These are phyloP conservation scores for Amylostereum areolatum DNA, from an alignment of 1,284 basidiomycete species.

Conservation along the genomic window DNA sequence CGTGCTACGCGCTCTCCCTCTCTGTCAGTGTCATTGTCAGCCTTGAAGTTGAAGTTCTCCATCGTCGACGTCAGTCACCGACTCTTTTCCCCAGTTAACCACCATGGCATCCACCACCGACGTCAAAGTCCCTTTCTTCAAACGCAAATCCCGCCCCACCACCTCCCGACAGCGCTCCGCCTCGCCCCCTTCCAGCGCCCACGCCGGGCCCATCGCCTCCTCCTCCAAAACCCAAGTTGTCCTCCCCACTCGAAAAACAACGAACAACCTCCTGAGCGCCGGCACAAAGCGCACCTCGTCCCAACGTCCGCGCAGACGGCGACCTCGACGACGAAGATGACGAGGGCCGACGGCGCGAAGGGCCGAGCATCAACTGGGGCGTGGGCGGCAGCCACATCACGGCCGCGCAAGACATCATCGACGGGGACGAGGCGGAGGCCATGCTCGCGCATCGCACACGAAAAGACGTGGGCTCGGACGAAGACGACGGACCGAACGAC, in stretches of 20 bases:
- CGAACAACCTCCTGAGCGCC: constrained; percentile 70
- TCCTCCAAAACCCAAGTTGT: constrained; percentile 64
- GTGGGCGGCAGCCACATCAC: constrained; percentile 62
- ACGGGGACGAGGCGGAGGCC: constrained; percentile 75
- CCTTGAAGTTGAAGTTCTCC: too few species aligned
- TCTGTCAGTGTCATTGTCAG: too few species aligned
- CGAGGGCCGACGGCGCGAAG: constrained; percentile 45
- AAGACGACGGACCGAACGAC: constrained; percentile 68
- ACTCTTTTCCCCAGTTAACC: too few species aligned
- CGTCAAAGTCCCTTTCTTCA: constrained; percentile 76
- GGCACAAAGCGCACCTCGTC: constrained; percentile 75
- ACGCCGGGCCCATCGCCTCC: constrained; percentile 25
- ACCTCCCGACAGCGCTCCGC: constrained; percentile 65
- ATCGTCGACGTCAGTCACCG: too few species aligned
- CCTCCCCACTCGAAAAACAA: constrained; percentile 63
- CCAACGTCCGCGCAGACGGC: constrained; percentile 49
- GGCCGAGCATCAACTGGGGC: constrained; percentile 77
- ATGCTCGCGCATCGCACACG: constrained; percentile 59
- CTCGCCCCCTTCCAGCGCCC: constrained; percentile 42
- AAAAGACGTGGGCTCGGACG: constrained; percentile 48
- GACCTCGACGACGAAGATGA: constrained; percentile 34
- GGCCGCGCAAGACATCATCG: constrained; percentile 65
- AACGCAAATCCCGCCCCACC: constrained; percentile 77
- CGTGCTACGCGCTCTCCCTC: too few species aligned
- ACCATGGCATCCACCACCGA: constrained; percentile 34